Evolutionary conservation across 2,329 filamentous ascomycete genomes (phyloP), one percentile per base, ranked within the genome.

Genomic region (Stemphylium beticola): DNA sequence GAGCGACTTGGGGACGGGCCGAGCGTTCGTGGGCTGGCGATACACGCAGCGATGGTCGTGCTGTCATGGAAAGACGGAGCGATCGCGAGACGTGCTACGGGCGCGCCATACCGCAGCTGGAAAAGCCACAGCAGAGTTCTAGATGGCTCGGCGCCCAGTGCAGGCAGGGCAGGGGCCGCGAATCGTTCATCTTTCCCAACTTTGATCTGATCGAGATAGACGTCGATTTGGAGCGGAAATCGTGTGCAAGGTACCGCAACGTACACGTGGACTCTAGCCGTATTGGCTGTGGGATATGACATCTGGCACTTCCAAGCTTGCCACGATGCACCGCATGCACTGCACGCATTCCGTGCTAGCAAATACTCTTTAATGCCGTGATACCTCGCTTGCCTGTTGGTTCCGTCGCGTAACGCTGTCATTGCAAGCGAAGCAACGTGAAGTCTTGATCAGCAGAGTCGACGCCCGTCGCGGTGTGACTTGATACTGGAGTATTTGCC

Each of bases 11-110:
- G 64, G 47, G 58, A 56, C 60, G 64, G 64, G 53, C 65, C 62
- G 64, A 58, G 51, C 50, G 53, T 55, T 49, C 49, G 55, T 49
- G 46, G 38, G 26, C 33, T 34, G 40, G 40, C 49, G 22, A 41
- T 53, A 32, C 22, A 46, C 54, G 40, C 42, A n/a, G 59, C 68
- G 68, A 70, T 71, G 62, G 56, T 62, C 57, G 60, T 61, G 64
- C 48, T 61, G 59, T 67, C 65, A 69, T 68, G 48, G 63, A 64
- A 60, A 43, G 51, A 39, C 53, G 46, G 47, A 47, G 50, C 49
- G 68, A 72, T 72, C 69, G 69, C 62, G 65, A 67, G 60, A 46
- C 53, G 26, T 42, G 47, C 34, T 22, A 43, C 32, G 49, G 39
- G 59, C 56, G 46, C 45, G 33, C 60, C 59, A 62, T 53, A 49